Percentiles rank a stretch among this genome's conserved stretches.
Evolutionary conservation across 1,284 basidiomycete genomes (phyloP).

Genomic region (Albatrellus sp.): DNA sequence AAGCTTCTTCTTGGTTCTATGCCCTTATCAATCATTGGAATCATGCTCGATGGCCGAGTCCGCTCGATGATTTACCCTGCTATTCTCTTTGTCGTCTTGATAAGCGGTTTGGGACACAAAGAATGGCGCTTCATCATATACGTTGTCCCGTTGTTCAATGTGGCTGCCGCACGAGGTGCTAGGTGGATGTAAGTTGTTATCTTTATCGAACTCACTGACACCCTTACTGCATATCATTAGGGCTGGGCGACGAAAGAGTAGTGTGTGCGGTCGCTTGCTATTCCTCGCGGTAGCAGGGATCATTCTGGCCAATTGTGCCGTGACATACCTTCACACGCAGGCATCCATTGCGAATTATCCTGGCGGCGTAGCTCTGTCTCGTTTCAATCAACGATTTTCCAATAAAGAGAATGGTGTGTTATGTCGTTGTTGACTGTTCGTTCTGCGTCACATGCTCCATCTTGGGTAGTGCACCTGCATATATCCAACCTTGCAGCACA

Average conservation of each 20-base stretch:
- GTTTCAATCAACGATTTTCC: slow-evolving; percentile 43
- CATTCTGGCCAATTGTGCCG: slow-evolving; percentile 37
- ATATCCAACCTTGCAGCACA: slow-evolving; percentile 79
- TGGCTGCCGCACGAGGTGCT: slow-evolving; percentile 62
- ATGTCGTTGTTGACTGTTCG: background rate
- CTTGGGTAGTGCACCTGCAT: slow-evolving; percentile 45
- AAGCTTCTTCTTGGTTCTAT: slow-evolving; percentile 63
- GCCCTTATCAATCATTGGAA: slow-evolving; percentile 51
- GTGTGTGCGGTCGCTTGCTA: slow-evolving; percentile 28
- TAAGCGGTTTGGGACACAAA: slow-evolving; percentile 78
- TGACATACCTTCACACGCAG: slow-evolving; percentile 40
- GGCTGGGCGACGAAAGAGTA: slow-evolving; percentile 32
- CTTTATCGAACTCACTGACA: slow-evolving; percentile 1
- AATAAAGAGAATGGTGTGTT: slow-evolving; percentile 21
- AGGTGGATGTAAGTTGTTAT: slow-evolving; percentile 41
- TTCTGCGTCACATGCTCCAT: background rate
- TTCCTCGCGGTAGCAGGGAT: slow-evolving; percentile 31
- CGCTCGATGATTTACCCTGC: slow-evolving; percentile 40
- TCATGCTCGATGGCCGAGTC: slow-evolving; percentile 32
- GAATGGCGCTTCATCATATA: slow-evolving; percentile 97
- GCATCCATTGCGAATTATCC: slow-evolving; percentile 80
- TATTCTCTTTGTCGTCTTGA: slow-evolving; percentile 43
- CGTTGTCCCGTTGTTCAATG: slow-evolving; percentile 71
- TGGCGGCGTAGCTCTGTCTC: slow-evolving; percentile 65
- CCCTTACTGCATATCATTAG: slow-evolving; percentile 16